phyloP scores from a whole-genome alignment of 495 filamentous ascomycete species.

The Lophium mytilinum region DNA sequence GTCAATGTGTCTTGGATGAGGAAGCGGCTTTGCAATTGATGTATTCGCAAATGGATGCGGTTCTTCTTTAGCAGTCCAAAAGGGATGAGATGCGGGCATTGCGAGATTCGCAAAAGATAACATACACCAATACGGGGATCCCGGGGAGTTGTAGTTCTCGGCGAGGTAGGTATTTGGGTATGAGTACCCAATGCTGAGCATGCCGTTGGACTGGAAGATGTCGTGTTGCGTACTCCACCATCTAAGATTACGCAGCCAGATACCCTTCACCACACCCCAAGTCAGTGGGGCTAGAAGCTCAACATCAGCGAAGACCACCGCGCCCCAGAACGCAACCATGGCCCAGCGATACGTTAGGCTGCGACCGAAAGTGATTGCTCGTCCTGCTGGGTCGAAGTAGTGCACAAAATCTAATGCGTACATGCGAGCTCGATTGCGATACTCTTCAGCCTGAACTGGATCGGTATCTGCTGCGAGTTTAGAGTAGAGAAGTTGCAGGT shows the following conservation, averaged over 20 bases:
- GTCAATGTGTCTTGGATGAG: conserved; percentile 62
- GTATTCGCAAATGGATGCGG: conserved; percentile 49
- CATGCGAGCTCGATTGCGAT: conserved; percentile 54
- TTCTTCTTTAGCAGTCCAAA: conserved; percentile 62
- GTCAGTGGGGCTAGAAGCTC: conserved; percentile 61
- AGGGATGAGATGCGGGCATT: conserved; percentile 58
- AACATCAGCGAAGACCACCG: conserved; percentile 64
- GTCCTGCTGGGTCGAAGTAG: conserved; percentile 62
- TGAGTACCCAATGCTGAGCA: conserved; percentile 66
- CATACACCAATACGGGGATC: conserved; percentile 67
- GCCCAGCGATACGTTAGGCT: conserved; percentile 73
- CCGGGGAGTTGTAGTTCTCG: conserved; percentile 76
- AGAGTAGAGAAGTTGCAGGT: conserved; percentile 67
- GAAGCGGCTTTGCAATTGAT: conserved; percentile 46
- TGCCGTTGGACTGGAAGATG: conserved; percentile 66
- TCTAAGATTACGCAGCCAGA: conserved; percentile 62
- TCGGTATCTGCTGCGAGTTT: conserved; percentile 63
- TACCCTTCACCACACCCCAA: conserved; percentile 70
- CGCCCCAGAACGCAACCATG: conserved; percentile 76
- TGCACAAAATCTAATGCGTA: conserved; percentile 64
- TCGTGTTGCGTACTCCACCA: conserved; percentile 70
- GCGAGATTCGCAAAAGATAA: conserved; percentile 66
- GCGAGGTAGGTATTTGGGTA: conserved; percentile 74
- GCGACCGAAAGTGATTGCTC: conserved; percentile 65
- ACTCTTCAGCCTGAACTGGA: conserved; percentile 57